Percentiles rank a stretch among this genome's conserved stretches.
These are phyloP conservation scores for Tulasnella sp. DNA, from an alignment of 768 basidiomycete species.

Conservation along the genomic window DNA sequence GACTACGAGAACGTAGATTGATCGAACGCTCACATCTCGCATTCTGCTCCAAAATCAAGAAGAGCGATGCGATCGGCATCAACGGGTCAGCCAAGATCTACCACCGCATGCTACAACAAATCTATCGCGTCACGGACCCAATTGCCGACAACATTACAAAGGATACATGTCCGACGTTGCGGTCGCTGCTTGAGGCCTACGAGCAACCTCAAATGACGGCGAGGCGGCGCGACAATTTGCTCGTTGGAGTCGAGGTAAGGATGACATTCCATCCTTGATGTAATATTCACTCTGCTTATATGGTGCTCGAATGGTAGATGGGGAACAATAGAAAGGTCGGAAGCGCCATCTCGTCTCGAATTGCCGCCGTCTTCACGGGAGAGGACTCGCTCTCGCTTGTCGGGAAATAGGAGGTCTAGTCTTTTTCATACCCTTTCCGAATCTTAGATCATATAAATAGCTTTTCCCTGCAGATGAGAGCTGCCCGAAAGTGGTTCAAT, in stretches of 20 bases:
- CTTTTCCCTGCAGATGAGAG: too few relatives aligned
- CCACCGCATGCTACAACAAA: slow-evolving; percentile 9
- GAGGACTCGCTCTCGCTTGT: slow-evolving; percentile 3
- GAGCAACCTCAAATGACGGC: not conserved
- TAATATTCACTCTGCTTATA: not conserved
- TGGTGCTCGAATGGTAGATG: not conserved
- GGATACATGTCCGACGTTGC: not conserved
- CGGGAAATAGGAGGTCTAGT: too few relatives aligned
- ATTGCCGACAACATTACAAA: not conserved
- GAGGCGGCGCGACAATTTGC: not conserved
- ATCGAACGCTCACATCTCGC: slow-evolving; percentile 9
- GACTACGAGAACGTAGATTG: not conserved
- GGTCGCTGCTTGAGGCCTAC: slow-evolving; percentile 1
- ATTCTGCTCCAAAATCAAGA: not conserved
- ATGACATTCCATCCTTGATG: not conserved
- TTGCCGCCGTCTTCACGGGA: not conserved
- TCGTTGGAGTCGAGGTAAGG: slow-evolving; percentile 4
- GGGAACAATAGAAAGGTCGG: not conserved
- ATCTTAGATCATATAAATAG: too few relatives aligned
- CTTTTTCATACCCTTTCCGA: too few relatives aligned
- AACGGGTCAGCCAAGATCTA: not conserved
- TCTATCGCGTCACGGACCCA: slow-evolving; percentile 1
- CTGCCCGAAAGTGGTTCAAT: too few relatives aligned
- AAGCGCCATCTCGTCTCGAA: not conserved
- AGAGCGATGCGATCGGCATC: not conserved